These are phyloP conservation scores for Fusarium brevicatenulatum DNA, from an alignment of 2,329 filamentous ascomycete species.

Conservation along the genomic window DNA sequence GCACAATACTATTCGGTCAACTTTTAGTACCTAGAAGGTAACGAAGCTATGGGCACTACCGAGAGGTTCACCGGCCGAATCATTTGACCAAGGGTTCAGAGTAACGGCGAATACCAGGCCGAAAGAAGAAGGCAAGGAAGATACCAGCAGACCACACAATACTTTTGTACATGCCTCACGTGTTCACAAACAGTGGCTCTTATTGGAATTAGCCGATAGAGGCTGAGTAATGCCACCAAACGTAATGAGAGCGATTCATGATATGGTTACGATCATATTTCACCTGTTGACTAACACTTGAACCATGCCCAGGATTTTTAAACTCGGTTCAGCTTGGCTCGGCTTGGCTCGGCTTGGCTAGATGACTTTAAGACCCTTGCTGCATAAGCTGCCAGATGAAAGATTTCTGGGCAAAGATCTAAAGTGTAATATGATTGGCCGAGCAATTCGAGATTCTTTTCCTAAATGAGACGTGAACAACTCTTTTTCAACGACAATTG, in stretches of 20 bases:
- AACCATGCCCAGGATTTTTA: background rate
- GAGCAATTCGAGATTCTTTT: conserved; percentile 9
- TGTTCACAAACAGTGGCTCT: background rate
- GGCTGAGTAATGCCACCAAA: conserved; percentile 1
- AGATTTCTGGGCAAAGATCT: conserved; percentile 5
- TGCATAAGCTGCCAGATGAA: conserved; percentile 22
- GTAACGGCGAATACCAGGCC: background rate
- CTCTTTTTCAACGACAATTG: conserved; percentile 33
- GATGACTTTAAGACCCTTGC: conserved; percentile 20
- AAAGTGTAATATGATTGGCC: conserved; percentile 23
- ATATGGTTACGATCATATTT: background rate
- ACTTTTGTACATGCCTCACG: background rate
- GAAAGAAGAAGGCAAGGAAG: conserved; percentile 1
- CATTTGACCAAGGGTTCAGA: background rate
- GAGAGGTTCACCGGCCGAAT: background rate
- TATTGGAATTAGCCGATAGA: background rate
- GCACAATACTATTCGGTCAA: background rate
- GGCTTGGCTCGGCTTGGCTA: conserved; percentile 18
- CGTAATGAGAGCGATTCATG: background rate
- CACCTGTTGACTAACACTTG: background rate
- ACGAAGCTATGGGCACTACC: background rate
- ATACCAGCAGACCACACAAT: background rate
- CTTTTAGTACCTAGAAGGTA: background rate
- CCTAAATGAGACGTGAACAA: conserved; percentile 16
- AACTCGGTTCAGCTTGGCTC: conserved; percentile 1